Evolutionary conservation across 164 flowering plant genomes (phyloP).

Genomic region (Sedum album): DNA sequence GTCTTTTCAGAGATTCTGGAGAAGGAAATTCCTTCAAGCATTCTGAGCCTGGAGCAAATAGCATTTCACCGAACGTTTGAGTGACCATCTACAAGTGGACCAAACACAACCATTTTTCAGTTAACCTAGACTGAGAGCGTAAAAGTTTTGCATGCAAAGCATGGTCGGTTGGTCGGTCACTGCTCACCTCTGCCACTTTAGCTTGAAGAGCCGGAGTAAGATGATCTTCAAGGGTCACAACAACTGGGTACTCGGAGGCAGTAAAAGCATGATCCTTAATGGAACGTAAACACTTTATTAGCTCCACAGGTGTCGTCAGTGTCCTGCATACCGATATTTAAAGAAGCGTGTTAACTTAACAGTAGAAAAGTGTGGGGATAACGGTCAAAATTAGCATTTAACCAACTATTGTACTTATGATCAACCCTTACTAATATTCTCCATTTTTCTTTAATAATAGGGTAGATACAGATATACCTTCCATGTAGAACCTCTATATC

Average conservation of each 20-base stretch:
- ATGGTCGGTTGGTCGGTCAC: background rate
- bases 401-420: background rate
- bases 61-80: conserved; percentile 49
- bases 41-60: conserved; percentile 50
- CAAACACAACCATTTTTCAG: background rate
- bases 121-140: background rate
- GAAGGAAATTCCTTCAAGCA: conserved; percentile 60
- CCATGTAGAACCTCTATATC: conserved; percentile 69
- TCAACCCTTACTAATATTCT: background rate
- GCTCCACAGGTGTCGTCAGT: background rate
- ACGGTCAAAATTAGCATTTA: background rate
- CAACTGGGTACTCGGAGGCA: conserved; percentile 61
- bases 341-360: background rate
- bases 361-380: too few relatives aligned
- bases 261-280: background rate
- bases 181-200: conserved; percentile 60
- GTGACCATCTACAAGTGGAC: conserved; percentile 45
- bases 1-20: conserved; percentile 46
- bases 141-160: too few relatives aligned
- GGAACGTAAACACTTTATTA: background rate
- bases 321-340: background rate
- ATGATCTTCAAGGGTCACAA: conserved; percentile 69
- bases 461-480: conserved; percentile 23
- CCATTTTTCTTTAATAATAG: background rate
- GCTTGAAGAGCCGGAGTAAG: conserved; percentile 69